Evolutionary conservation across 2,329 filamentous ascomycete species (phyloP).

Genomic region (Coniochaeta ligniaria): DNA sequence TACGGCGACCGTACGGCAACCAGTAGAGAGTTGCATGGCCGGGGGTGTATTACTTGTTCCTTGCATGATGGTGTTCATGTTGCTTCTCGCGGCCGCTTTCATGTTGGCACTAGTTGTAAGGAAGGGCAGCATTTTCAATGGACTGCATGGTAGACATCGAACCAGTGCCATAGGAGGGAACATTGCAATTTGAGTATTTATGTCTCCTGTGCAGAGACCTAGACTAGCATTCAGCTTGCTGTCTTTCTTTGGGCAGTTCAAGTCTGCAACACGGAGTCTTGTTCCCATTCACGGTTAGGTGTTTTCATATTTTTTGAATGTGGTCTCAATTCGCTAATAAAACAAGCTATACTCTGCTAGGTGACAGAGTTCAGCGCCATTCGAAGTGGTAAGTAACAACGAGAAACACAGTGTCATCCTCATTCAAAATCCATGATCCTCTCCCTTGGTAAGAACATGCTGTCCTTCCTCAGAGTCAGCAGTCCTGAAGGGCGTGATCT

Average conservation of each 20-base stretch:
- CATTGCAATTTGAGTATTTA: neutral
- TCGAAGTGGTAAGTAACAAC: neutral
- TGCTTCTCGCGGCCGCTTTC: neutral
- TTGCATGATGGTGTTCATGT: neutral
- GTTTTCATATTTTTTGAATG: no score
- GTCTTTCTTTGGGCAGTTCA: no score
- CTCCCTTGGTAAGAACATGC: slow-evolving; percentile 4
- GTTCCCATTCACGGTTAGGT: no score
- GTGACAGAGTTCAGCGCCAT: neutral
- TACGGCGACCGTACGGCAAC: neutral
- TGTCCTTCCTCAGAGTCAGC: slow-evolving; percentile 10
- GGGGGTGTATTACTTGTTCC: neutral
- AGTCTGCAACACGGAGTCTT: no score
- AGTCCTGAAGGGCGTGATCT: slow-evolving; percentile 7
- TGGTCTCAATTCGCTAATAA: no score
- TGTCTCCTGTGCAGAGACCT: neutral
- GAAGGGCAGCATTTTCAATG: neutral
- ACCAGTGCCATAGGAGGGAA: neutral
- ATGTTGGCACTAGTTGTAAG: neutral
- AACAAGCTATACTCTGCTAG: no score
- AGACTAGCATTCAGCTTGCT: neutral
- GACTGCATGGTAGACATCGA: neutral
- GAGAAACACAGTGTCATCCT: neutral
- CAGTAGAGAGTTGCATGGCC: neutral
- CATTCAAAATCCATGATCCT: slow-evolving; percentile 2